A percentile compares a stretch with the other conserved stretches of the same genome.
Evolutionary conservation across 1,139 yeast genomes (phyloP).

Genomic region (Lodderomyces theae): DNA sequence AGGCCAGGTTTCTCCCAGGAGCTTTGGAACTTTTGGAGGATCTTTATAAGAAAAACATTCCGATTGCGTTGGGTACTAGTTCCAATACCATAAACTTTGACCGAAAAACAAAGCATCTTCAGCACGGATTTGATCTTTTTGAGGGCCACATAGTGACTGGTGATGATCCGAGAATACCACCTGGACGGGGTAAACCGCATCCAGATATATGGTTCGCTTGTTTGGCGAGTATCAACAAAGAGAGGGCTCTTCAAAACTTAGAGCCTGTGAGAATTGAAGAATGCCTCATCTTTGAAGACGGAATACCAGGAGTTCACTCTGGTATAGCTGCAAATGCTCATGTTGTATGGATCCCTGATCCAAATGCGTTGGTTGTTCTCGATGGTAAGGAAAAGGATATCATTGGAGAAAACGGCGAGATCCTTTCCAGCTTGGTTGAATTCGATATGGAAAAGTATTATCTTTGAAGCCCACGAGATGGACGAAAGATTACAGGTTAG

Average conservation of each 20-base stretch:
- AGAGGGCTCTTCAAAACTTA: conserved; percentile 29
- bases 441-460: conserved; percentile 53
- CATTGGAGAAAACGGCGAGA: conserved; percentile 50
- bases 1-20: conserved; percentile 74
- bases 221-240: conserved; percentile 60
- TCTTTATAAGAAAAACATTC: conserved; percentile 50
- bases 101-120: conserved; percentile 68
- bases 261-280: conserved; percentile 64
- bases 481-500: no score
- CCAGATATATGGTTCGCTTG: conserved; percentile 94
- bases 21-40: conserved; percentile 64
- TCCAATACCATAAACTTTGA: conserved; percentile 60
- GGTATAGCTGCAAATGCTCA: conserved; percentile 81
- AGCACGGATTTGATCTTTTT: conserved; percentile 60
- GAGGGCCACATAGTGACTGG: conserved; percentile 76
- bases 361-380: conserved; percentile 57
- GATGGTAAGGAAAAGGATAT: conserved; percentile 42
- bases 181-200: conserved; percentile 85
- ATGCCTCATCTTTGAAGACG: conserved; percentile 91
- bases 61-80: conserved; percentile 92
- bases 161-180: conserved; percentile 77
- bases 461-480: conserved; percentile 9
- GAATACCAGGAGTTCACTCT: conserved; percentile 81
- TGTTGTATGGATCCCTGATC: conserved; percentile 92
- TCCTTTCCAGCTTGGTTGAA: conserved; percentile 49